A percentile compares a stretch with the other conserved stretches of the same genome.
phyloP scores from a whole-genome alignment of 2,329 filamentous ascomycete genomes.

The Coleophoma crateriformis region DNA sequence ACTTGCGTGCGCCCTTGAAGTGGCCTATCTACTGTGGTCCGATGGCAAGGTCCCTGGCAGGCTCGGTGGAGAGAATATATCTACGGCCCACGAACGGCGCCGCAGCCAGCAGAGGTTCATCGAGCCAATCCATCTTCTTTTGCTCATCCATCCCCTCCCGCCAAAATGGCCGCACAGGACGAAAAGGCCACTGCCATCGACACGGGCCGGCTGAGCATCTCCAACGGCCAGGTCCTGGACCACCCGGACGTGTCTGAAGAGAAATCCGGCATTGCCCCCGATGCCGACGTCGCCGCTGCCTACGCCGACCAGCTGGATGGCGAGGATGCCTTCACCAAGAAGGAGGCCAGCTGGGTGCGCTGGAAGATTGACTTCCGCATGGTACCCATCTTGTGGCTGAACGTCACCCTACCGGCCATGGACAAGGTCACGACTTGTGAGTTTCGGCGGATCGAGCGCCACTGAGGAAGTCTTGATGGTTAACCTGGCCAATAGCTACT shows the following conservation, averaged over 20 bases:
- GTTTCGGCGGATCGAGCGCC: neutral
- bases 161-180: no score
- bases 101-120: no score
- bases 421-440: slow-evolving; percentile 22
- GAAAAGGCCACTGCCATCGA: no score
- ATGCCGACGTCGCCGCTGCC: slow-evolving; percentile 22
- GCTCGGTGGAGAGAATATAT: no score
- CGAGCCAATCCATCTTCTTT: no score
- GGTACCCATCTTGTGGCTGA: slow-evolving; percentile 33
- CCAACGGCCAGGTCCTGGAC: neutral
- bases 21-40: no score
- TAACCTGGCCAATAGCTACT: slow-evolving; percentile 19
- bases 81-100: no score
- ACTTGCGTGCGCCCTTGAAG: no score
- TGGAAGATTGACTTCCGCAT: slow-evolving; percentile 36
- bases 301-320: slow-evolving; percentile 22
- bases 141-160: no score
- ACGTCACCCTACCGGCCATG: slow-evolving; percentile 15
- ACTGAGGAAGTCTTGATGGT: neutral
- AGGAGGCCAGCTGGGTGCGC: slow-evolving; percentile 21
- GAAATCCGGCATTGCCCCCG: slow-evolving; percentile 2
- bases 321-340: slow-evolving; percentile 22
- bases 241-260: neutral
- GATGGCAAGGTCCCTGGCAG: no score
- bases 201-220: no score